A percentile compares a stretch with the other conserved stretches of the same genome.
Evolutionary conservation across 202 grass and related monocot genomes (phyloP).

Genomic region (Tripidium arundinaceum): DNA sequence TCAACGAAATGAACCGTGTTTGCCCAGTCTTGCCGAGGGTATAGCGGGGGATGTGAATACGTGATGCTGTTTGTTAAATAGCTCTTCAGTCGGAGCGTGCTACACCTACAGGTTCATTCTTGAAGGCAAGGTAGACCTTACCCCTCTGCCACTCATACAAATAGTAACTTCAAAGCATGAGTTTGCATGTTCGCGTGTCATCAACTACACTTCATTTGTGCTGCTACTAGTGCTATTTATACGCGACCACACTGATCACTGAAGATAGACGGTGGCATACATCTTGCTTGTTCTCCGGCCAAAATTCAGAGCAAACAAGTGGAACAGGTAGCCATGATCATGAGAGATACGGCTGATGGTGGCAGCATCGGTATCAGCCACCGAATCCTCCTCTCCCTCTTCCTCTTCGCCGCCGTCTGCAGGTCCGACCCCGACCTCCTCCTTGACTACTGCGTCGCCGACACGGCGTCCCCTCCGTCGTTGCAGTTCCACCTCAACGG

Average conservation of each 20-base stretch:
- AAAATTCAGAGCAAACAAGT: background rate
- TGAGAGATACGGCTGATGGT: background rate
- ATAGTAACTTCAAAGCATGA: slow-evolving; percentile 42
- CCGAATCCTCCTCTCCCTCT: slow-evolving; percentile 11
- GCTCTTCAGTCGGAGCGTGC: background rate
- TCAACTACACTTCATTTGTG: background rate
- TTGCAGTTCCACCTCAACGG: slow-evolving; percentile 49
- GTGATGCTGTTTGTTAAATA: no score
- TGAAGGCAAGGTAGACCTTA: slow-evolving; percentile 29
- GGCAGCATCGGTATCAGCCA: background rate
- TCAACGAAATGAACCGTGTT: no score
- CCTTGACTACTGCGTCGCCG: slow-evolving; percentile 50
- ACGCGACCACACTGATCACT: background rate
- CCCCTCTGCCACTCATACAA: slow-evolving; percentile 4
- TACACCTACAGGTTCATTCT: background rate
- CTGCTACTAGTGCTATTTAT: background rate
- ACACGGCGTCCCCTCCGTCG: background rate
- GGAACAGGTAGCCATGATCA: slow-evolving; percentile 23
- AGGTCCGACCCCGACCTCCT: slow-evolving; percentile 51
- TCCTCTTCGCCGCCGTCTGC: slow-evolving; percentile 14
- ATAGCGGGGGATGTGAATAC: background rate
- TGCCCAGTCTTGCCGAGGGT: background rate
- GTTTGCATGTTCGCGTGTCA: background rate
- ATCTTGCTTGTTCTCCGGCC: background rate
- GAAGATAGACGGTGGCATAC: background rate